Evolutionary conservation across 176 grass and related monocot species (phyloP).

Genomic region (Musa acuminata): DNA sequence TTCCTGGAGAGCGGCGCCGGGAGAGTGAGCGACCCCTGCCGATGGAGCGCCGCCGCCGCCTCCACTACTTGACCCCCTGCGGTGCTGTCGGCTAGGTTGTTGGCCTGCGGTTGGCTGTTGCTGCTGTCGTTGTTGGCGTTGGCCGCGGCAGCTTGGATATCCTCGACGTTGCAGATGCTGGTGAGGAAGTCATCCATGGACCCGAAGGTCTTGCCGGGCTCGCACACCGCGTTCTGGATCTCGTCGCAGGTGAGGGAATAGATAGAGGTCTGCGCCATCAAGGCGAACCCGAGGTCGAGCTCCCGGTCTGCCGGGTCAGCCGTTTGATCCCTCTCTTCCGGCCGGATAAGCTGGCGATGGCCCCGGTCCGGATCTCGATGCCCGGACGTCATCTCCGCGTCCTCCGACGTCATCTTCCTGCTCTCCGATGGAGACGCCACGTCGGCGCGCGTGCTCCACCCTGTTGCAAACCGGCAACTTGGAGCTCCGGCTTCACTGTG

Average conservation of each 20-base stretch:
- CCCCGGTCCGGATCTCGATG: slow-evolving; percentile 16
- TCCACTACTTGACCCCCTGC: neutral
- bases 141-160: slow-evolving; percentile 34
- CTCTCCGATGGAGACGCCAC: slow-evolving; percentile 20
- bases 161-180: slow-evolving; percentile 93
- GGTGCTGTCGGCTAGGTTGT: neutral
- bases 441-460: neutral
- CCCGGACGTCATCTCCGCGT: slow-evolving; percentile 68
- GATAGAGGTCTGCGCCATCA: slow-evolving; percentile 52
- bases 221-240: slow-evolving; percentile 69
- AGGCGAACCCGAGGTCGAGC: slow-evolving; percentile 17
- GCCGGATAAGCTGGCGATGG: neutral
- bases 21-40: slow-evolving; percentile 57
- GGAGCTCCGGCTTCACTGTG: too few species aligned
- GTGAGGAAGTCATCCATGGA: slow-evolving; percentile 96
- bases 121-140: neutral
- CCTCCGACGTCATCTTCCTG: slow-evolving; percentile 25
- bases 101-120: neutral
- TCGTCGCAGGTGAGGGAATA: slow-evolving; percentile 71
- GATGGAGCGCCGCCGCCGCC: slow-evolving; percentile 19
- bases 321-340: neutral
- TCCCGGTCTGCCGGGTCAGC: neutral
- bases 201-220: slow-evolving; percentile 68
- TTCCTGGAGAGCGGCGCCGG: slow-evolving; percentile 53
- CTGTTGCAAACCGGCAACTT: too few species aligned